A percentile compares a stretch with the other conserved stretches of the same genome.
Conservation (phyloP, 257 asterid species). For the Orobanche coerulescens region DNA sequence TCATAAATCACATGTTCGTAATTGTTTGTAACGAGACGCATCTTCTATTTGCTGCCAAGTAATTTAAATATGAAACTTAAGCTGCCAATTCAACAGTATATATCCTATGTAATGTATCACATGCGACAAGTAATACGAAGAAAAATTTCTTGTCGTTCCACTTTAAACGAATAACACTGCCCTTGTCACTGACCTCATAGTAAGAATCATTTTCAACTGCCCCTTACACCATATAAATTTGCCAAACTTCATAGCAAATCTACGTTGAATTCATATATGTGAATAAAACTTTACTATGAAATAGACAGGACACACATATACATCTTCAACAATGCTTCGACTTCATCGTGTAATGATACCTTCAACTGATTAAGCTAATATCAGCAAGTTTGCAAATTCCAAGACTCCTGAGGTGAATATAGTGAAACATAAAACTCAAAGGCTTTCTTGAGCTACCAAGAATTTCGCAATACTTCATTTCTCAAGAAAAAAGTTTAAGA, state of each 20-base stretch:
- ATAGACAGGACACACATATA: no score
- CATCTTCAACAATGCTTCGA: no score
- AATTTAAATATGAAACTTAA: constrained; percentile 11
- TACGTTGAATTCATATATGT: not conserved
- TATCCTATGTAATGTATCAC: not conserved
- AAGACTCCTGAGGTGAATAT: not conserved
- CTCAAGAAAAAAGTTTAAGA: not conserved
- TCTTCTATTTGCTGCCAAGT: no score
- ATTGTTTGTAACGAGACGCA: no score
- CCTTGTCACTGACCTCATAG: not conserved
- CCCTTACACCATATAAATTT: no score
- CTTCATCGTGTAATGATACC: no score
- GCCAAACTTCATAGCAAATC: no score
- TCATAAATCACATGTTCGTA: no score
- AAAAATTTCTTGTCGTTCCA: not conserved
- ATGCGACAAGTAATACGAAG: not conserved
- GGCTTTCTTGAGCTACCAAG: not conserved
- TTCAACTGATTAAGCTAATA: not conserved
- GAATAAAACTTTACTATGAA: not conserved
- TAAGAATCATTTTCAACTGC: no score
- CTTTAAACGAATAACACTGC: not conserved
- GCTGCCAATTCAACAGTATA: not conserved
- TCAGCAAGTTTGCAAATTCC: not conserved
- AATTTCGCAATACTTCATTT: not conserved
- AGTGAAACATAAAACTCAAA: not conserved